Percentiles rank a stretch among this genome's conserved stretches.
phyloP scores from a whole-genome alignment of 2,329 filamentous ascomycete species.

The Diaporthe sp. region DNA sequence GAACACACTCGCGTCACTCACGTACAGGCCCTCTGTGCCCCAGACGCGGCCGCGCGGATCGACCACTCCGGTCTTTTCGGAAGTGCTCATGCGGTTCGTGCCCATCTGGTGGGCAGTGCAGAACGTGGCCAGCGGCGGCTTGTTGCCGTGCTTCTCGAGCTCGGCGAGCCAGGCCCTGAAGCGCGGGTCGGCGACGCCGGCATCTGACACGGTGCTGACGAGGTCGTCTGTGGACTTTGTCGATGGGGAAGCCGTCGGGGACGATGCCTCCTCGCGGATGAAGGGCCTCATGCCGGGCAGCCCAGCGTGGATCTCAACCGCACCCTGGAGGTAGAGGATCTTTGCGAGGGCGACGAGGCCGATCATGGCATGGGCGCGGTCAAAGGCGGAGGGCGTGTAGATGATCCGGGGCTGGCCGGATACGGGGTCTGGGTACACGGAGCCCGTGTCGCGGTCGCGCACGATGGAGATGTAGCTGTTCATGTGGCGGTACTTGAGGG shows the following conservation, averaged over 20 bases:
- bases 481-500: slow-evolving; percentile 73
- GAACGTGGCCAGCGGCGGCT: slow-evolving; percentile 62
- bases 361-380: slow-evolving; percentile 75
- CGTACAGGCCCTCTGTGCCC: slow-evolving; percentile 70
- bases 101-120: slow-evolving; percentile 81
- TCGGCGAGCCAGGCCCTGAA: slow-evolving; percentile 70
- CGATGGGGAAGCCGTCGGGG: neutral
- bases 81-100: slow-evolving; percentile 72
- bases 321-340: slow-evolving; percentile 80
- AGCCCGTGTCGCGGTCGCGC: slow-evolving; percentile 78
- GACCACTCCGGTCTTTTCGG: slow-evolving; percentile 60
- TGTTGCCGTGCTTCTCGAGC: slow-evolving; percentile 57
- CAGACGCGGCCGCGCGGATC: slow-evolving; percentile 68
- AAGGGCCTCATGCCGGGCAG: slow-evolving; percentile 73
- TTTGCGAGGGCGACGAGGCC: slow-evolving; percentile 77
- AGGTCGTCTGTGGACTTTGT: neutral
- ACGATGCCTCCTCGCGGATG: slow-evolving; percentile 41
- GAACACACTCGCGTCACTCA: slow-evolving; percentile 77
- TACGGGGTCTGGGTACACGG: slow-evolving; percentile 75
- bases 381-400: slow-evolving; percentile 77
- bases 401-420: slow-evolving; percentile 72
- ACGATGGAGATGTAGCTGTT: slow-evolving; percentile 76
- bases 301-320: slow-evolving; percentile 76
- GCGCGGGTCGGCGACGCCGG: slow-evolving; percentile 65
- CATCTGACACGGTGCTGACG: slow-evolving; percentile 33